phyloP scores from a whole-genome alignment of 495 filamentous ascomycete genomes.

The Aspergillus ellipticus region DNA sequence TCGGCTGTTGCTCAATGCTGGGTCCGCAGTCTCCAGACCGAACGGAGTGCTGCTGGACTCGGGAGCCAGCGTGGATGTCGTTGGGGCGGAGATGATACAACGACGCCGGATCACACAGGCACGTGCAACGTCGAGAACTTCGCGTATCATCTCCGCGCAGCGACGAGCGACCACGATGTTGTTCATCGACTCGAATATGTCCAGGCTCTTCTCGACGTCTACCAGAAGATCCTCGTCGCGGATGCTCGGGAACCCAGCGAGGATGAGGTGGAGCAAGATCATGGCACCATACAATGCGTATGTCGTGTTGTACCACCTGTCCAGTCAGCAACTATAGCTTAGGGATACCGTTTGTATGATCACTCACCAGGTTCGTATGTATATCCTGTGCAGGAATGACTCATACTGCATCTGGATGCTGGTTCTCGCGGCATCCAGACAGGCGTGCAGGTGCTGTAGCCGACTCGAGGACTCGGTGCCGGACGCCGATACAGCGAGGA shows the following conservation, averaged over 20 bases:
- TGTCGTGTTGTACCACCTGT: slow-evolving; percentile 31
- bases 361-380: slow-evolving; percentile 26
- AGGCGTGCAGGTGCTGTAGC: slow-evolving; percentile 19
- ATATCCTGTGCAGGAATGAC: slow-evolving; percentile 26
- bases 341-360: background rate
- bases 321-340: background rate
- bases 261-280: slow-evolving; percentile 20
- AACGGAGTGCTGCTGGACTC: background rate
- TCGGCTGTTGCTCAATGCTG: background rate
- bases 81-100: background rate
- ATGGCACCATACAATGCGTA: slow-evolving; percentile 28
- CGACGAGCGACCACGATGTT: slow-evolving; percentile 26
- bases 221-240: slow-evolving; percentile 15
- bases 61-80: background rate
- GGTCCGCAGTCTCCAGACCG: background rate
- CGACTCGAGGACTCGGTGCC: slow-evolving; percentile 8
- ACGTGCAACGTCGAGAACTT: slow-evolving; percentile 22
- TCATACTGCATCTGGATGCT: slow-evolving; percentile 30
- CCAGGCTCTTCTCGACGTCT: slow-evolving; percentile 25
- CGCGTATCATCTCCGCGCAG: slow-evolving; percentile 25
- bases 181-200: slow-evolving; percentile 27
- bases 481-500: slow-evolving; percentile 20
- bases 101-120: slow-evolving; percentile 16
- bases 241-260: slow-evolving; percentile 22
- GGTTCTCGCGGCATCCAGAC: slow-evolving; percentile 19